phyloP scores from a whole-genome alignment of 2,329 filamentous ascomycete genomes.

The Trichoderma koningiopsis region DNA sequence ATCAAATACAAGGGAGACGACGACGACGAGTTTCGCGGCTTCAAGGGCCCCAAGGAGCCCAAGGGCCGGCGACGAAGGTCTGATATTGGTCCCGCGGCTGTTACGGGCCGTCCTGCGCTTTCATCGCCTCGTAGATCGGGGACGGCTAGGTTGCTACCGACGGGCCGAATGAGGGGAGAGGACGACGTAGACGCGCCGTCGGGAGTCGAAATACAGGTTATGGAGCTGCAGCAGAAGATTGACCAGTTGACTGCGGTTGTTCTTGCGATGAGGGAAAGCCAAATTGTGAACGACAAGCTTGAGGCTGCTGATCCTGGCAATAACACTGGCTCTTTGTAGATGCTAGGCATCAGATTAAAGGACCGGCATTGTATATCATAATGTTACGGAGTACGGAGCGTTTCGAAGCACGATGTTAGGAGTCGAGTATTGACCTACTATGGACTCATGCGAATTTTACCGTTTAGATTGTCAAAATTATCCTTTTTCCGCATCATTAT shows the following conservation, averaged over 20 bases:
- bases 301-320: not conserved
- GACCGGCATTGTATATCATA: not conserved
- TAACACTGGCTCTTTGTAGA: not conserved
- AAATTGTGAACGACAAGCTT: not conserved
- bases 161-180: slow-evolving; percentile 31
- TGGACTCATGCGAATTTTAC: not conserved
- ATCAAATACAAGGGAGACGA: slow-evolving; percentile 42
- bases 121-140: slow-evolving; percentile 29
- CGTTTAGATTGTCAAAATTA: not conserved
- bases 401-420: not conserved
- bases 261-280: slow-evolving; percentile 49
- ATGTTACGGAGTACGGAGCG: not conserved
- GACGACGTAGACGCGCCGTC: slow-evolving; percentile 45
- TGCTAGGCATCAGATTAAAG: not conserved
- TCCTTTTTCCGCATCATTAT: not conserved
- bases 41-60: slow-evolving; percentile 48
- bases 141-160: slow-evolving; percentile 19
- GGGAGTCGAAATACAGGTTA: slow-evolving; percentile 53
- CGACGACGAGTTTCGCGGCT: slow-evolving; percentile 50
- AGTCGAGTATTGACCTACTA: not conserved
- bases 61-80: slow-evolving; percentile 31
- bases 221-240: slow-evolving; percentile 59
- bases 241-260: slow-evolving; percentile 59
- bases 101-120: slow-evolving; percentile 23
- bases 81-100: slow-evolving; percentile 28